Base-by-base conservation (phyloP, 768 basidiomycete species). In the Tricholoma saponaceum region DNA sequence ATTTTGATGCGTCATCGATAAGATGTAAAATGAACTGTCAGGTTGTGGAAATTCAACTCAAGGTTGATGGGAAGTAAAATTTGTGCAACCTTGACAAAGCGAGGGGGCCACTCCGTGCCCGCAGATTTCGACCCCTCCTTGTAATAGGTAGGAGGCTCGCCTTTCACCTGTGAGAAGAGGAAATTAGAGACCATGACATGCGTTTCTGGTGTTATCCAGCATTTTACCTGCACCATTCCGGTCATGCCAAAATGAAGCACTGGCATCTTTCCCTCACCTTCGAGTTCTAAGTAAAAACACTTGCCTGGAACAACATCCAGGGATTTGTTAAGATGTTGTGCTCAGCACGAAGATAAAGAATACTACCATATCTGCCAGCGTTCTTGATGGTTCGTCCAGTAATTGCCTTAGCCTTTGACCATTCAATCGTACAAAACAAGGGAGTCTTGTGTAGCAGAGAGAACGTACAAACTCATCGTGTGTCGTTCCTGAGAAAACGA, bases 211-310 rank as follows among this genome's bases (percentile, higher is more conserved):
- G 23, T 3, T 43, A 20, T 7, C 20, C 20, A 3, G 1, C 18
- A 4, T 16, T 22, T 26, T 52, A 83, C 86, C 73, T 87, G 85
- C 32, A 92, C 74, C 83, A 84, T 87, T n/a, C 90, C 90, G 1
- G 89, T 91, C 90, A 92, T 92, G 2, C 90, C 90, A 62, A 92
- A 89, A 66, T 92, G 90, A 50, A 91, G 70, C 2, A 91, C 85
- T 3, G 89, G 89, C 60, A 81, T 67, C 64, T 75, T 76, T 0
- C 87, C 89, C 13, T 72, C 58, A 6, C 87, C 87, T 28, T 82
- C 79, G 2, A 92, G 76, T 44, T 79, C 76, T 10, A 92, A 67
- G 63, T 86, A 92, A 58, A 87, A 85, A 33, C n/a, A 80, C 74
- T 68, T 88, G 83, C 53, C 86, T 37, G 2, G n/a, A 12, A 35